Percentiles rank a stretch among this genome's conserved stretches.
phyloP scores from a whole-genome alignment of 2,329 filamentous ascomycete genomes.

The Chaetomium globosum region DNA sequence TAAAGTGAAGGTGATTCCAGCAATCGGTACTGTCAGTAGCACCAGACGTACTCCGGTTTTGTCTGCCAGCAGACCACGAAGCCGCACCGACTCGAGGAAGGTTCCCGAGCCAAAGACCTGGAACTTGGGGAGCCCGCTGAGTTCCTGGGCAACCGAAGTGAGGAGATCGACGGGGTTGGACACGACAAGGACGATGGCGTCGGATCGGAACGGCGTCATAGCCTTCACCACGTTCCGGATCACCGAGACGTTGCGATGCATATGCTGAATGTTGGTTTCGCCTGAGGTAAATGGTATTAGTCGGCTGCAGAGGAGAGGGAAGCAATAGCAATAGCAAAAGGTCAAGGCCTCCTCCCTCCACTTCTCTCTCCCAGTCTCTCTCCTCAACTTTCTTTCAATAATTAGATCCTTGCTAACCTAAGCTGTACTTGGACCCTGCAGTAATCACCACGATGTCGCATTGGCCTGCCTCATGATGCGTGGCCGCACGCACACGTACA shows the following conservation, averaged over 20 bases:
- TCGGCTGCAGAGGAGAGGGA: background rate
- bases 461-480: conserved; percentile 53
- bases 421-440: conserved; percentile 54
- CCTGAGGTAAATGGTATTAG: conserved; percentile 12
- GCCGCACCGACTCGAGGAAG: conserved; percentile 54
- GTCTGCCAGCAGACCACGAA: conserved; percentile 49
- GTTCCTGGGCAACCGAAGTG: conserved; percentile 52
- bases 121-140: conserved; percentile 50
- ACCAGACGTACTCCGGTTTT: conserved; percentile 21
- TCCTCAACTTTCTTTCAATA: too few species aligned
- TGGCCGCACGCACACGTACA: conserved; percentile 50
- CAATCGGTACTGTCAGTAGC: background rate
- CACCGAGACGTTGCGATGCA: conserved; percentile 53
- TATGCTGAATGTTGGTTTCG: conserved; percentile 27
- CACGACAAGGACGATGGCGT: conserved; percentile 55
- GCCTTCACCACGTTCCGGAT: conserved; percentile 50
- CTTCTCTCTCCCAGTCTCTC: background rate
- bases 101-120: conserved; percentile 59
- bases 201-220: conserved; percentile 52
- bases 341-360: too few species aligned
- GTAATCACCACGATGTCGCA: conserved; percentile 59
- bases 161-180: conserved; percentile 60
- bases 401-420: conserved; percentile 11
- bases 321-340: too few species aligned
- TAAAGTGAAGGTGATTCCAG: background rate